A percentile compares a stretch with the other conserved stretches of the same genome.
phyloP scores from a whole-genome alignment of 495 filamentous ascomycete genomes.

The Trichocladium antarcticum region DNA sequence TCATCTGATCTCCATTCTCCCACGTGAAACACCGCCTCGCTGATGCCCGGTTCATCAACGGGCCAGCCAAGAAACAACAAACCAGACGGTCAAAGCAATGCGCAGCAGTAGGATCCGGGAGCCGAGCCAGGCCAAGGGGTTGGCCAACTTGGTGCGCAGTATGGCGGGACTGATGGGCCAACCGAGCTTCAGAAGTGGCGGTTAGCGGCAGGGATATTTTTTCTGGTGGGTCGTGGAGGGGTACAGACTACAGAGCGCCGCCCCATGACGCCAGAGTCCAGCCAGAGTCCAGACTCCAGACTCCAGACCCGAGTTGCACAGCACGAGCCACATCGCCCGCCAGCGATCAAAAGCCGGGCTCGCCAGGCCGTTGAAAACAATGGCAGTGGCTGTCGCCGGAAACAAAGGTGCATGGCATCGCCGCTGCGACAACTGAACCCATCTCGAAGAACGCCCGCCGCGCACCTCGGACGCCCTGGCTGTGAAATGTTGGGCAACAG shows the following conservation, averaged over 20 bases:
- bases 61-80: not conserved
- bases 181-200: constrained; percentile 6
- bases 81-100: too few species aligned
- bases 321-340: too few species aligned
- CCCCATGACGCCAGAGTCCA: constrained; percentile 4
- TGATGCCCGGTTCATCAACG: not conserved
- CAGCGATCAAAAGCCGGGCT: too few species aligned
- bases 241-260: not conserved
- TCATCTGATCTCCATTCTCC: not conserved
- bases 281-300: not conserved
- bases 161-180: constrained; percentile 8
- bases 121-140: too few species aligned
- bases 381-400: too few species aligned
- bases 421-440: too few species aligned
- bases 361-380: too few species aligned
- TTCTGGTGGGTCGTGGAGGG: constrained; percentile 12
- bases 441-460: too few species aligned
- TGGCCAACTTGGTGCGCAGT: too few species aligned
- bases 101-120: too few species aligned
- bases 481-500: not conserved
- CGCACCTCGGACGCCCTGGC: not conserved
- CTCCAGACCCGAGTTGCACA: not conserved
- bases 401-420: too few species aligned
- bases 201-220: constrained; percentile 1
- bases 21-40: not conserved